Conservation (phyloP, 2,329 filamentous ascomycete genomes). For the Ascochyta lentis region DNA sequence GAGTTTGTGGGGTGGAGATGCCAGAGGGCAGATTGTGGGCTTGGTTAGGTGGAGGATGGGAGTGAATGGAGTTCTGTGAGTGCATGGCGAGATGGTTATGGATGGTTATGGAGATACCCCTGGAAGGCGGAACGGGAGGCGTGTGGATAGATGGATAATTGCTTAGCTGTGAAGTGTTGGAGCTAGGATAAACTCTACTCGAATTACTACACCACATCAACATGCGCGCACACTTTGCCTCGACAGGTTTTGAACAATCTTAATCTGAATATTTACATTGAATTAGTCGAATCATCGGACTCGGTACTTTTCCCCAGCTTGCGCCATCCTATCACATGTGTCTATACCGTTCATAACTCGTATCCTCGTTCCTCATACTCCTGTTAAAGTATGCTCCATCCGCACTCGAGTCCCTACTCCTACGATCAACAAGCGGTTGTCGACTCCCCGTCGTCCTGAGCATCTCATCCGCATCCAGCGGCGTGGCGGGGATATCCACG, state of each 20-base stretch:
- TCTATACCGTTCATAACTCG: slow-evolving; percentile 9
- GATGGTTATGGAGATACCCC: slow-evolving; percentile 1
- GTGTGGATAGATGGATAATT: not conserved
- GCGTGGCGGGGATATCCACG: slow-evolving; percentile 30
- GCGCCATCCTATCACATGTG: slow-evolving; percentile 1
- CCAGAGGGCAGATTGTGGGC: slow-evolving; percentile 38
- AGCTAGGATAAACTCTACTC: not conserved
- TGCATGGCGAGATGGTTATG: not conserved
- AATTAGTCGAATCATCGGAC: not conserved
- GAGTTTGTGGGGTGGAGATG: slow-evolving; percentile 44
- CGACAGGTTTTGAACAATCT: too few relatives aligned
- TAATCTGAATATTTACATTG: not conserved
- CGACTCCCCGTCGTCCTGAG: slow-evolving; percentile 22
- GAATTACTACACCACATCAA: too few relatives aligned
- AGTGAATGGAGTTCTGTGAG: not conserved
- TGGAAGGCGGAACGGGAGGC: too few relatives aligned
- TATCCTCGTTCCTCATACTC: slow-evolving; percentile 2
- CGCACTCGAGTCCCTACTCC: slow-evolving; percentile 19
- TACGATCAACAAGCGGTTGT: slow-evolving; percentile 24
- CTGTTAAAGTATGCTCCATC: slow-evolving; percentile 11
- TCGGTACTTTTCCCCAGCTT: not conserved
- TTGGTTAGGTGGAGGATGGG: slow-evolving; percentile 27
- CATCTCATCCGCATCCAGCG: slow-evolving; percentile 31
- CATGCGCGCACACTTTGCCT: too few relatives aligned
- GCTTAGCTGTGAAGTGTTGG: not conserved